Percentiles rank a stretch among this genome's conserved stretches.
Evolutionary conservation across 495 filamentous ascomycete species (phyloP).

Genomic region (Cladorrhinum samala): DNA sequence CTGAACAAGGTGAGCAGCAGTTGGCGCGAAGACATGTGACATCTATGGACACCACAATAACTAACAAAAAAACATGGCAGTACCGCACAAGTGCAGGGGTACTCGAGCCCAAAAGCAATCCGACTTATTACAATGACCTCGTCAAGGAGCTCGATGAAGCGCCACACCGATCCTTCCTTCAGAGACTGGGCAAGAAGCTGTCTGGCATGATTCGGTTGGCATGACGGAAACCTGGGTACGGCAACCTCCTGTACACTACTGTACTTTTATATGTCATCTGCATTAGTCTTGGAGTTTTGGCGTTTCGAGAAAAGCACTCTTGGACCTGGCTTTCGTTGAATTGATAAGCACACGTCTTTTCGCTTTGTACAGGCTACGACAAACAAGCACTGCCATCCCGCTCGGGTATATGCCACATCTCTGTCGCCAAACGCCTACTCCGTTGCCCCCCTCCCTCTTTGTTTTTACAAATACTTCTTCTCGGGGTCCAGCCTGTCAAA

Average conservation of each 20-base stretch:
- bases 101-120: constrained; percentile 65
- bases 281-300: constrained; percentile 21
- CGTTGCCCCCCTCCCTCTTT: not conserved
- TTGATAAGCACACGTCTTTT: not conserved
- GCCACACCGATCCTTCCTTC: constrained; percentile 53
- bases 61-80: constrained; percentile 21
- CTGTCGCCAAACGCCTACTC: not conserved
- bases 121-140: constrained; percentile 69
- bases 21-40: not conserved
- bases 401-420: not conserved
- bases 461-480: constrained; percentile 65
- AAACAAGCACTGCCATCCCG: not conserved
- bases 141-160: constrained; percentile 67
- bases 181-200: constrained; percentile 50
- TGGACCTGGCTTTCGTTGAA: not conserved
- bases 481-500: constrained; percentile 79
- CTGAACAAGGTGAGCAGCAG: constrained; percentile 44
- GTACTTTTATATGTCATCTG: constrained; percentile 6
- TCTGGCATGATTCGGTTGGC: constrained; percentile 59
- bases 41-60: not conserved
- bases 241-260: constrained; percentile 1
- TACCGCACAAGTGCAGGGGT: constrained; percentile 59
- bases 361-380: not conserved
- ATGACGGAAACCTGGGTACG: too few species aligned
- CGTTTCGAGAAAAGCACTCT: not conserved